Conservation (phyloP, 768 basidiomycete species). For the Krasilnikovozyma curviuscula region DNA sequence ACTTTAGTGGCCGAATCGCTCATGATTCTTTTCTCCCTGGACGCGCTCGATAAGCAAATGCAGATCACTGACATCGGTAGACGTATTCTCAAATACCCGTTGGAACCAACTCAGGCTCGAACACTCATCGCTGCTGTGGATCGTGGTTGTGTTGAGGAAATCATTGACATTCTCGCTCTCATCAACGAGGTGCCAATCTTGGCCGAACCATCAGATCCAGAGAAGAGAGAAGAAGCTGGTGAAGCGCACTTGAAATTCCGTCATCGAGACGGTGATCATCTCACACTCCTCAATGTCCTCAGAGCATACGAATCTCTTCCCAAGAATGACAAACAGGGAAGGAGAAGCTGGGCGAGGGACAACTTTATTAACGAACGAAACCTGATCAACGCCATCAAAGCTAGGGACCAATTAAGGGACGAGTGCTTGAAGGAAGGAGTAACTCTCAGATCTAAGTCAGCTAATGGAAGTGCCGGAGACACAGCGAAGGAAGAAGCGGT, state of each 20-base stretch:
- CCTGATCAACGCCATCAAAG: constrained; percentile 54
- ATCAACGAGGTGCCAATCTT: constrained; percentile 67
- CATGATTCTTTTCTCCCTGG: constrained; percentile 46
- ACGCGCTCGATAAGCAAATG: constrained; percentile 50
- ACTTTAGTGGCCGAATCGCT: constrained; percentile 25
- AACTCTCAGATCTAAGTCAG: too few species aligned
- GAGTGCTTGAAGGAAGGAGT: constrained; percentile 38
- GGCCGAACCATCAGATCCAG: constrained; percentile 40
- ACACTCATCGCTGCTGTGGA: constrained; percentile 58
- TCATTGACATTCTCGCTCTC: constrained; percentile 67
- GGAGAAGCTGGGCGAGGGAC: constrained; percentile 56
- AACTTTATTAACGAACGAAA: constrained; percentile 70
- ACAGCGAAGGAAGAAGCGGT: constrained; percentile 38
- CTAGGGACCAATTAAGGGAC: constrained; percentile 54
- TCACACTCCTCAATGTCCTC: constrained; percentile 71
- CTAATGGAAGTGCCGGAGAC: not conserved
- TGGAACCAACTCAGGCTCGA: constrained; percentile 68
- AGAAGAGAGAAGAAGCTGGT: constrained; percentile 46
- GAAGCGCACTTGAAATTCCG: constrained; percentile 52
- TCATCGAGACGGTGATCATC: constrained; percentile 73
- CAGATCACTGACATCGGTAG: constrained; percentile 53
- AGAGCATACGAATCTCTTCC: constrained; percentile 44
- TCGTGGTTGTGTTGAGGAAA: constrained; percentile 51
- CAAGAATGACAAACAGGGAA: constrained; percentile 23
- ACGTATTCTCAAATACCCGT: constrained; percentile 73